Base-by-base conservation (phyloP, 2,329 filamentous ascomycete species). In the Talaromyces amestolkiae region DNA sequence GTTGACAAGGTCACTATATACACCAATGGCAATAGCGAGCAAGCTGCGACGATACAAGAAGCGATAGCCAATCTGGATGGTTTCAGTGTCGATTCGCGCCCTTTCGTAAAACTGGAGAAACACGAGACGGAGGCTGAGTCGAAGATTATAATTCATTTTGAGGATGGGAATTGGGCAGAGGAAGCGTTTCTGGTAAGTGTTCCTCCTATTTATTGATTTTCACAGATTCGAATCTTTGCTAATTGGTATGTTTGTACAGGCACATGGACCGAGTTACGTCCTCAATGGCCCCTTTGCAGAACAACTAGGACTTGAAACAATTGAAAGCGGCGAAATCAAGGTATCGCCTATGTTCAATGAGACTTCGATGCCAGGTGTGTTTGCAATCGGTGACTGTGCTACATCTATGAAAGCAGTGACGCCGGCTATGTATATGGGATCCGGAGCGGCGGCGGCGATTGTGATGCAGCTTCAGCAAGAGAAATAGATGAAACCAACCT, bases 1-100 rank as follows among this genome's bases (percentile, higher is more conserved):
- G 75, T 78, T 0, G 75, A 78, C 49, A 81, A 73, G 0, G 77
- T 84, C 3, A 84, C 78, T 10, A 75, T 86, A 56, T 87, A 86
- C 76, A 85, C 83, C n/a, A 76, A 86, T 69, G 81, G 79, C 10
- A 70, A 78, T 54, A 69, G 72, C 0, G 66, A 72, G 0, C 66
- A 84, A 0, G 72, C 51, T 2, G 19, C 59, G 8, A 24, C 65
- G 6, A 8, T 69, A 22, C 35, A 58, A 17, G 35, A 39, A 17
- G 24, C 43, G 24, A 33, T 49, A 10, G 15, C 35, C 7, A 41
- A 22, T 17, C 11, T 54, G 8, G 54, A 61, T 22, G 39, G 19
- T 9, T 61, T 64, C 37, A 61, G 53, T 19, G 43, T 61, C 7
- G 65, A 66, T 27, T 33, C 61, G 13, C 65, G 65, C 27, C 47